phyloP scores from a whole-genome alignment of 495 filamentous ascomycete species.

The Penicillium canescens region DNA sequence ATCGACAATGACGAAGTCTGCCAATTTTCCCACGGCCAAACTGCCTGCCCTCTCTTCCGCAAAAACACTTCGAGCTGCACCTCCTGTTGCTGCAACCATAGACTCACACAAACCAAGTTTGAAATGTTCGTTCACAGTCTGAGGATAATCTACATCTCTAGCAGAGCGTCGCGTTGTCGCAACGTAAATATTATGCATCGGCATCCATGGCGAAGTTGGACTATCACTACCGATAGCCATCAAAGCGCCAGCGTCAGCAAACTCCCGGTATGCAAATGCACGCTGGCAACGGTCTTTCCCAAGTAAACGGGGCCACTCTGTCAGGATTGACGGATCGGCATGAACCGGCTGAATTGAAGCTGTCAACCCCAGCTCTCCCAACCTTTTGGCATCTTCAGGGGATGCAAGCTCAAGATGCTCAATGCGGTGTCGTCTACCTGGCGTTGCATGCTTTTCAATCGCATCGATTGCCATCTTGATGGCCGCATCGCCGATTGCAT shows the following conservation, averaged over 20 bases:
- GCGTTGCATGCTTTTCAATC: conserved; percentile 2
- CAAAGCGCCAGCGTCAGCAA: conserved; percentile 51
- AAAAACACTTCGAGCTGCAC: conserved; percentile 57
- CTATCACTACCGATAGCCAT: conserved; percentile 59
- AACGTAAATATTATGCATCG: conserved; percentile 55
- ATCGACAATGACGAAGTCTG: conserved; percentile 60
- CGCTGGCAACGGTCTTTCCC: conserved; percentile 51
- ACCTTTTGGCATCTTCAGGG: conserved; percentile 49
- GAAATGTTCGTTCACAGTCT: conserved; percentile 53
- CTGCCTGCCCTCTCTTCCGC: conserved; percentile 53
- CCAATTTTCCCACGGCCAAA: conserved; percentile 44
- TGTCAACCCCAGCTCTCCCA: conserved; percentile 57
- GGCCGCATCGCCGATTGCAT: conserved; percentile 58
- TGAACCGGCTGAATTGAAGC: conserved; percentile 64
- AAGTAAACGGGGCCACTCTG: conserved; percentile 56
- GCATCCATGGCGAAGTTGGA: conserved; percentile 54
- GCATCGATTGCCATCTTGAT: conserved; percentile 50
- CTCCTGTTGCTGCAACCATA: conserved; percentile 51
- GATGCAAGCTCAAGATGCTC: conserved; percentile 61
- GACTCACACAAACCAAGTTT: conserved; percentile 49
- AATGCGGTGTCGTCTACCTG: conserved; percentile 53
- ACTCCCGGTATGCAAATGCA: conserved; percentile 61
- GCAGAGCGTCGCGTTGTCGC: conserved; percentile 56
- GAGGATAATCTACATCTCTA: conserved; percentile 41
- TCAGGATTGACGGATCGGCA: conserved; percentile 59